Conservation (phyloP, 371 early-diverging fungal species). For the Rhizopus arrhizus region DNA sequence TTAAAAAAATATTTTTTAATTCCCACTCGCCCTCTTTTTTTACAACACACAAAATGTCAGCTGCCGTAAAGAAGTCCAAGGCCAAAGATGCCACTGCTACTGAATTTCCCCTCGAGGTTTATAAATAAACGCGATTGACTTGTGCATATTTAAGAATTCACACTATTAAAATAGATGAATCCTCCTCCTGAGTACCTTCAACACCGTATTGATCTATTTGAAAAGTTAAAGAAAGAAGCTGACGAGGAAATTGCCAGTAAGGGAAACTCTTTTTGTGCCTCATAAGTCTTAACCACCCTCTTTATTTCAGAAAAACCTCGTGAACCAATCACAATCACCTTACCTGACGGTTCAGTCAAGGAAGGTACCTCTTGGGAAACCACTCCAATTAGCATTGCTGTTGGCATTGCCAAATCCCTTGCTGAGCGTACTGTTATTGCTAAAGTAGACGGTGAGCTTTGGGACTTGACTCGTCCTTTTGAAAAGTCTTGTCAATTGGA, state of each 20-base stretch:
- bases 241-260: slow-evolving; percentile 82
- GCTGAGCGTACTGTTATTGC: slow-evolving; percentile 92
- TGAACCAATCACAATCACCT: slow-evolving; percentile 83
- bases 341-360: slow-evolving; percentile 86
- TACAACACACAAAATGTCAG: slow-evolving; percentile 48
- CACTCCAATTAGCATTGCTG: slow-evolving; percentile 94
- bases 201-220: slow-evolving; percentile 91
- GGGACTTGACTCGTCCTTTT: slow-evolving; percentile 91
- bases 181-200: slow-evolving; percentile 83
- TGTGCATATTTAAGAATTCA: background rate
- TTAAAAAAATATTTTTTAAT: slow-evolving; percentile 1
- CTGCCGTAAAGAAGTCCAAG: slow-evolving; percentile 63
- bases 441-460: slow-evolving; percentile 93
- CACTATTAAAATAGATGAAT: slow-evolving; percentile 44
- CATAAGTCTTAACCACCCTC: background rate
- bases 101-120: slow-evolving; percentile 61
- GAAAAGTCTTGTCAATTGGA: slow-evolving; percentile 83
- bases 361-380: slow-evolving; percentile 96
- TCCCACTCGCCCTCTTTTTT: slow-evolving; percentile 2
- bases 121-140: background rate
- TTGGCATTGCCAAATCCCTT: slow-evolving; percentile 84
- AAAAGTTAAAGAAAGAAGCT: slow-evolving; percentile 77
- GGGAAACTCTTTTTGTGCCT: slow-evolving; percentile 1
- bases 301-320: slow-evolving; percentile 73
- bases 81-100: slow-evolving; percentile 50